Percentiles rank a stretch among this genome's conserved stretches.
Conservation (phyloP, 1,284 basidiomycete species). For the Singerocomus inundabilis region DNA sequence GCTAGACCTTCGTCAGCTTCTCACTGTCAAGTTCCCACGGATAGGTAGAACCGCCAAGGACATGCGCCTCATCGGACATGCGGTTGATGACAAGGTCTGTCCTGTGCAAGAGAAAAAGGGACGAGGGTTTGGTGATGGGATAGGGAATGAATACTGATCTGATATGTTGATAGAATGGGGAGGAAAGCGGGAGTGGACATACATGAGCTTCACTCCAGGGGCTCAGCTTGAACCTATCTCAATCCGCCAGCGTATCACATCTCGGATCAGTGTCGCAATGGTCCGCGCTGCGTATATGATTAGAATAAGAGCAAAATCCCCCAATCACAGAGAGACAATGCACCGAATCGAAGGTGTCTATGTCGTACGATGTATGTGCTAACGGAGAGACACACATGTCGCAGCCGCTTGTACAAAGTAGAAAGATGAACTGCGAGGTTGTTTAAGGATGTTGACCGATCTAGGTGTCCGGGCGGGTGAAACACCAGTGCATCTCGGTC, state of each 20-base stretch:
- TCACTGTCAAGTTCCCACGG: neutral
- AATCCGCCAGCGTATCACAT: constrained; percentile 75
- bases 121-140: constrained; percentile 1
- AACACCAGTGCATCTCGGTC: too few relatives aligned
- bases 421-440: too few relatives aligned
- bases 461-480: too few relatives aligned
- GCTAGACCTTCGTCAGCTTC: constrained; percentile 8
- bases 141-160: constrained; percentile 2
- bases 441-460: too few relatives aligned
- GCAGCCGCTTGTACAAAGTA: too few relatives aligned
- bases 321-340: neutral
- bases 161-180: too few relatives aligned
- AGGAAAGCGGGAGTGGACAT: constrained; percentile 20
- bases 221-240: constrained; percentile 71
- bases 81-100: constrained; percentile 82
- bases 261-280: constrained; percentile 70
- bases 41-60: neutral
- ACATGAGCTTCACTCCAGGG: constrained; percentile 74
- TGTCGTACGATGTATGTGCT: too few relatives aligned
- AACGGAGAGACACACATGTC: too few relatives aligned
- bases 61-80: constrained; percentile 61
- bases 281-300: constrained; percentile 47
- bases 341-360: too few relatives aligned
- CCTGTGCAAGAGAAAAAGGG: too few relatives aligned
- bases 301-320: constrained; percentile 10